Conservation (phyloP, 1,139 yeast genomes). For the Blastobotrys buckinghamii region DNA sequence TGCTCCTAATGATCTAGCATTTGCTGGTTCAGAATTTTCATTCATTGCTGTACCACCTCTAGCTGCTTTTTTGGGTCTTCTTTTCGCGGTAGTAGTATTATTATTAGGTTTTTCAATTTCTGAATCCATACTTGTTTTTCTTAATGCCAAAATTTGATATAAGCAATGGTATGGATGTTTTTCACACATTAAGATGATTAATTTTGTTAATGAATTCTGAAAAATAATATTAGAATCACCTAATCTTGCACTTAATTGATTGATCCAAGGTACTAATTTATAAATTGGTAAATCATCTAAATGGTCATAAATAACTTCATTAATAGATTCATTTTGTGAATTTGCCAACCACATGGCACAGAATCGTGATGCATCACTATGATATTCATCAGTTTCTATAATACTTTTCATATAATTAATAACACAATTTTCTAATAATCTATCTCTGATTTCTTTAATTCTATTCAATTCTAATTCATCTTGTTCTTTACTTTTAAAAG, state of each 20-base stretch:
- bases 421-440: constrained; percentile 52
- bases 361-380: constrained; percentile 65
- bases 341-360: constrained; percentile 83
- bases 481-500: constrained; percentile 41
- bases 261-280: constrained; percentile 72
- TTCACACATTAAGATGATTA: constrained; percentile 47
- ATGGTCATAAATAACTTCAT: constrained; percentile 22
- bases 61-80: neutral
- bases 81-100: neutral
- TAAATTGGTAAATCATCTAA: constrained; percentile 47
- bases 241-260: constrained; percentile 74
- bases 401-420: constrained; percentile 55
- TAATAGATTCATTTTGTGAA: constrained; percentile 39
- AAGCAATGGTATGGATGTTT: constrained; percentile 76
- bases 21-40: neutral
- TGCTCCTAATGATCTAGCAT: constrained; percentile 1
- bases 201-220: constrained; percentile 47
- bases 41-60: neutral
- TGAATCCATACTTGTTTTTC: constrained; percentile 2
- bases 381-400: constrained; percentile 40
- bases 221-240: constrained; percentile 40
- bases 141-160: constrained; percentile 50
- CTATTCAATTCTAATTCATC: constrained; percentile 46
- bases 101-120: neutral
- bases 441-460: constrained; percentile 36